Conservation (phyloP, 2,329 filamentous ascomycete genomes). For the Corynespora cassiicola region DNA sequence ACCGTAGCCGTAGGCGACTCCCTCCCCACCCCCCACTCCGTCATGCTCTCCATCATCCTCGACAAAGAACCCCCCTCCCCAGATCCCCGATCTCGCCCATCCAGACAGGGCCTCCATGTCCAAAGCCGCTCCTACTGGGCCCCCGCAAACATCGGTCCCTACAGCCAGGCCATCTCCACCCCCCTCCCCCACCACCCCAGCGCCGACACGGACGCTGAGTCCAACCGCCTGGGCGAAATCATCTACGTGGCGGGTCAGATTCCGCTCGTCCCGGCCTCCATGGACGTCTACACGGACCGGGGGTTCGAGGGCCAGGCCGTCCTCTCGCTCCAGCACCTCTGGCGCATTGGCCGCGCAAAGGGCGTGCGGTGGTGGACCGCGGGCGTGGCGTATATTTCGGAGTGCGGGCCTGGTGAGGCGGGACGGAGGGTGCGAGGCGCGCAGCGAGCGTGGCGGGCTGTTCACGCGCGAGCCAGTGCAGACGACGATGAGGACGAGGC, state of each 20-base stretch:
- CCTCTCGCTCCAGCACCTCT: slow-evolving; percentile 86
- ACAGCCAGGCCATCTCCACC: slow-evolving; percentile 82
- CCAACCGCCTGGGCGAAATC: slow-evolving; percentile 30
- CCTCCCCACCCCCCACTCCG: slow-evolving; percentile 66
- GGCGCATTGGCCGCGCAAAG: slow-evolving; percentile 78
- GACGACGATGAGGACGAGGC: slow-evolving; percentile 54
- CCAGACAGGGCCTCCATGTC: slow-evolving; percentile 76
- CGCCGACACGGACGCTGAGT: slow-evolving; percentile 20
- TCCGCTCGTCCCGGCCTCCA: slow-evolving; percentile 79
- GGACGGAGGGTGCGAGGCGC: slow-evolving; percentile 44
- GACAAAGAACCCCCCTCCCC: no score
- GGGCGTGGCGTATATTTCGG: slow-evolving; percentile 73
- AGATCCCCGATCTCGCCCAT: no score
- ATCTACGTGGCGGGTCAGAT: slow-evolving; percentile 90
- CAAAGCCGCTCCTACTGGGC: slow-evolving; percentile 97
- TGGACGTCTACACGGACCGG: slow-evolving; percentile 61
- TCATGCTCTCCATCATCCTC: slow-evolving; percentile 65
- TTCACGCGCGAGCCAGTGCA: slow-evolving; percentile 23
- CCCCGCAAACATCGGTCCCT: slow-evolving; percentile 95
- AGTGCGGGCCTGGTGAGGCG: slow-evolving; percentile 14
- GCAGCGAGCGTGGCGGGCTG: slow-evolving; percentile 53
- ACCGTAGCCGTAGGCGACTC: slow-evolving; percentile 78
- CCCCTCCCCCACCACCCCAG: slow-evolving; percentile 42
- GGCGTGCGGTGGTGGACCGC: slow-evolving; percentile 77
- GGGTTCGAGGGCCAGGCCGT: slow-evolving; percentile 66